These are phyloP conservation scores for Xylariaceae sp. DNA, from an alignment of 2,329 filamentous ascomycete species.

Conservation along the genomic window DNA sequence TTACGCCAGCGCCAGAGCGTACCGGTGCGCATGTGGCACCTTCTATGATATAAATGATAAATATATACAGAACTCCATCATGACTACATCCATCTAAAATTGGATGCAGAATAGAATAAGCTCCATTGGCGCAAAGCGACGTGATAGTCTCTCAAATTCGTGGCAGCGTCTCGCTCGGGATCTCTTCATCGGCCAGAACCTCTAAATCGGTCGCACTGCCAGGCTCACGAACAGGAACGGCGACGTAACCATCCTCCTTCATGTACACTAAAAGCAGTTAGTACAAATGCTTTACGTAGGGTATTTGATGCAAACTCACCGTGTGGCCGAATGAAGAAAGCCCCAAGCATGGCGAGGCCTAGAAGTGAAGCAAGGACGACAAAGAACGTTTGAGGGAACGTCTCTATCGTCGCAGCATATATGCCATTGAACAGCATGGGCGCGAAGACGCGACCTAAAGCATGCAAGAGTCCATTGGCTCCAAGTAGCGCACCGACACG, in stretches of 20 bases:
- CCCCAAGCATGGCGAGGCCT: conserved; percentile 58
- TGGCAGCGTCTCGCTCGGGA: conserved; percentile 16
- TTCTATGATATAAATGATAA: too few relatives aligned
- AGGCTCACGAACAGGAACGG: conserved; percentile 15
- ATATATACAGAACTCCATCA: too few relatives aligned
- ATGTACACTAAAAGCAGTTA: conserved; percentile 18
- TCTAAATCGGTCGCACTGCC: conserved; percentile 8
- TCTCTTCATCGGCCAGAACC: conserved; percentile 12
- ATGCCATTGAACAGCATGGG: conserved; percentile 83
- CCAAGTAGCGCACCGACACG: conserved; percentile 84
- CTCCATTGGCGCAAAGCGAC: too few relatives aligned
- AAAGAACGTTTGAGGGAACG: conserved; percentile 78
- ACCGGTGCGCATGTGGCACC: too few relatives aligned
- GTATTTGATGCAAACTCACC: conserved; percentile 51
- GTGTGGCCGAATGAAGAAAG: conserved; percentile 68
- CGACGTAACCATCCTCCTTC: conserved; percentile 20
- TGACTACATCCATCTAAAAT: too few relatives aligned
- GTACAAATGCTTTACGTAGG: not conserved
- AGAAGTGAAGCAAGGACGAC: conserved; percentile 68
- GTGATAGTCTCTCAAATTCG: conserved; percentile 7
- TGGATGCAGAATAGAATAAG: too few relatives aligned
- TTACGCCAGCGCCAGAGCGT: too few relatives aligned
- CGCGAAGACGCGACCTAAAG: conserved; percentile 71
- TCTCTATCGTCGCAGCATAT: conserved; percentile 75
- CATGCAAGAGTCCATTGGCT: conserved; percentile 80